Evolutionary conservation across 202 grass and related monocot species (phyloP).

Genomic region (Saccharum hybrid): DNA sequence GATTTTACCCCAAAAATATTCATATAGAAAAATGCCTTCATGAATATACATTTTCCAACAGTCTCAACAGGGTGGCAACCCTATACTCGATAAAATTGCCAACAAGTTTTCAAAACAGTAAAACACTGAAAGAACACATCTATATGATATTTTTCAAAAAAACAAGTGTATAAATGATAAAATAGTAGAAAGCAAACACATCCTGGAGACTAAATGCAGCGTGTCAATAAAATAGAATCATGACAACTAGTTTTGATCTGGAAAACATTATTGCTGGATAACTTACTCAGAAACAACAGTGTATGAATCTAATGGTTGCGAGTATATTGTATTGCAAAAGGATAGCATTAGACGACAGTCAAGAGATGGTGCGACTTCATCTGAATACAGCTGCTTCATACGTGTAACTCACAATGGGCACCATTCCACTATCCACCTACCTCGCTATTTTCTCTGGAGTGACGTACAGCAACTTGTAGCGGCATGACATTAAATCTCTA

Average conservation of each 20-base stretch:
- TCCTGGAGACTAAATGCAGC: constrained; percentile 5
- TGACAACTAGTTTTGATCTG: constrained; percentile 9
- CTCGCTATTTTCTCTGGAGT: constrained; percentile 99
- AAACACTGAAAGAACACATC: constrained; percentile 27
- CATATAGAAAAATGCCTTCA: constrained; percentile 59
- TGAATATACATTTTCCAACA: constrained; percentile 72
- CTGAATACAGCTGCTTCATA: constrained; percentile 36
- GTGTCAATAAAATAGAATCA: neutral
- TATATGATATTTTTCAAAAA: constrained; percentile 27
- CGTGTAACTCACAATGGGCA: constrained; percentile 17
- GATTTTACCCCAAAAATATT: neutral
- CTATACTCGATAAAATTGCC: constrained; percentile 41
- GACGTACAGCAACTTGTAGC: constrained; percentile 89
- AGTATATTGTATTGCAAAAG: constrained; percentile 25
- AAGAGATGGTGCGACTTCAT: constrained; percentile 25
- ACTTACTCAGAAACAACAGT: constrained; percentile 32
- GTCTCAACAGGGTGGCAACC: constrained; percentile 66
- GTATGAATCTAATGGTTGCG: neutral
- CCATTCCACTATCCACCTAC: constrained; percentile 66
- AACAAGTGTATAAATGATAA: neutral
- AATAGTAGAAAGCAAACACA: constrained; percentile 23
- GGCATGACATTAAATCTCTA: constrained; percentile 65
- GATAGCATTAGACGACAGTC: constrained; percentile 3
- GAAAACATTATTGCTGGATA: constrained; percentile 27
- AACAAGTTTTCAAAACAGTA: constrained; percentile 9